Percentiles rank a stretch among this genome's conserved stretches.
Conservation (phyloP, 2,329 filamentous ascomycete genomes). For the Westerdykella ornata region DNA sequence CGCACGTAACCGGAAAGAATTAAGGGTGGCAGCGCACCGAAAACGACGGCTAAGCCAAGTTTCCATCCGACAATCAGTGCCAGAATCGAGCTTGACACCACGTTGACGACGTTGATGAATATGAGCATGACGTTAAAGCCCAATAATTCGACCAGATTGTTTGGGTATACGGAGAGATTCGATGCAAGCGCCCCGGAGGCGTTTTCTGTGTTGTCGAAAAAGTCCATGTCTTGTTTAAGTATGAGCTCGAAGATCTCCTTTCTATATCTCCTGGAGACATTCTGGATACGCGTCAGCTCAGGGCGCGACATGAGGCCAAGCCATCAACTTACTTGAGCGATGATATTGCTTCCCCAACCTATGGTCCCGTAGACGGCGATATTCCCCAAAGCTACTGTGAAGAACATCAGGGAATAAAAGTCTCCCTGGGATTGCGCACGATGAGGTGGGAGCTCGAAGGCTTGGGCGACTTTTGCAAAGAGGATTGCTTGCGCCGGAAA, state of each 20-base stretch:
- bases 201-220: constrained; percentile 86
- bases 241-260: constrained; percentile 70
- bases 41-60: constrained; percentile 71
- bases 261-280: constrained; percentile 29
- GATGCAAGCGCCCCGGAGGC: constrained; percentile 78
- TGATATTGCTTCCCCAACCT: constrained; percentile 42
- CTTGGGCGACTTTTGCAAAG: constrained; percentile 45
- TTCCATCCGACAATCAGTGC: constrained; percentile 80
- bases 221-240: constrained; percentile 85
- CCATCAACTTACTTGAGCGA: constrained; percentile 39
- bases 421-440: constrained; percentile 40
- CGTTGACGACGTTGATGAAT: constrained; percentile 70
- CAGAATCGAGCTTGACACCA: constrained; percentile 65
- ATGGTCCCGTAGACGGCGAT: constrained; percentile 42
- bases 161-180: constrained; percentile 61
- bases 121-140: constrained; percentile 84
- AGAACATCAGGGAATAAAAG: constrained; percentile 53
- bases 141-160: constrained; percentile 78
- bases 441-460: constrained; percentile 41
- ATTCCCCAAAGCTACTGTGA: constrained; percentile 47
- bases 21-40: constrained; percentile 59
- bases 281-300: constrained; percentile 22
- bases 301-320: constrained; percentile 4
- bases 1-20: constrained; percentile 75
- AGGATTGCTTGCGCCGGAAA: constrained; percentile 47